Conservation (phyloP, 228 moss, liverwort and hornwort genomes). For the Sphagnum magellanicum region DNA sequence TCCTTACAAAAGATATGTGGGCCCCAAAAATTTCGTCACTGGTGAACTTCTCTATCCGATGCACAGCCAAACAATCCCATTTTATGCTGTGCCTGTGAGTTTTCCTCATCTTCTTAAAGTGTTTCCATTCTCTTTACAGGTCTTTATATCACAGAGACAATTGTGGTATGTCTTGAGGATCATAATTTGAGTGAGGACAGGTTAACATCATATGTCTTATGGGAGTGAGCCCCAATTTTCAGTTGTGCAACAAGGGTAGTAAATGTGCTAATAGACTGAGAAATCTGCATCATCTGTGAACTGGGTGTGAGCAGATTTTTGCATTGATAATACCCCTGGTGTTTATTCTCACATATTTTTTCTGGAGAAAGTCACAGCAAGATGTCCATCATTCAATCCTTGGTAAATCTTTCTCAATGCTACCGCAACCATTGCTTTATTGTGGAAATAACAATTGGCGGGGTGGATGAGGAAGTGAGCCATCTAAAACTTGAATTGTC, state of each 20-base stretch:
- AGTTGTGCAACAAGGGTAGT: too few species aligned
- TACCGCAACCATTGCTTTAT: neutral
- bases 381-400: conserved; percentile 44
- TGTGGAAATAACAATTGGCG: neutral
- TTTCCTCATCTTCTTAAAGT: neutral
- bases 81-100: conserved; percentile 3
- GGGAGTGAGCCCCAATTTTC: neutral
- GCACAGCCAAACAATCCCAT: conserved; percentile 1
- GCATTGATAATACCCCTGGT: conserved; percentile 25
- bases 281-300: neutral
- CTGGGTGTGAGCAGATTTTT: conserved; percentile 21
- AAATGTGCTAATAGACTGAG: neutral
- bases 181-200: neutral
- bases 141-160: neutral
- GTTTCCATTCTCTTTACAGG: neutral
- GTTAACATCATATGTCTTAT: neutral
- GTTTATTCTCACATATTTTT: conserved; percentile 25
- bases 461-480: too few species aligned
- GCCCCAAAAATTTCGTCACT: neutral
- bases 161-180: neutral
- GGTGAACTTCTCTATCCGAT: conserved; percentile 2
- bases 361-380: conserved; percentile 25
- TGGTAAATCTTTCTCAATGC: conserved; percentile 11
- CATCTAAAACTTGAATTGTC: too few species aligned
- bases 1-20: conserved; percentile 3